Evolutionary conservation across 345 rosid species (phyloP).

Genomic region (Rhizophora apiculata): DNA sequence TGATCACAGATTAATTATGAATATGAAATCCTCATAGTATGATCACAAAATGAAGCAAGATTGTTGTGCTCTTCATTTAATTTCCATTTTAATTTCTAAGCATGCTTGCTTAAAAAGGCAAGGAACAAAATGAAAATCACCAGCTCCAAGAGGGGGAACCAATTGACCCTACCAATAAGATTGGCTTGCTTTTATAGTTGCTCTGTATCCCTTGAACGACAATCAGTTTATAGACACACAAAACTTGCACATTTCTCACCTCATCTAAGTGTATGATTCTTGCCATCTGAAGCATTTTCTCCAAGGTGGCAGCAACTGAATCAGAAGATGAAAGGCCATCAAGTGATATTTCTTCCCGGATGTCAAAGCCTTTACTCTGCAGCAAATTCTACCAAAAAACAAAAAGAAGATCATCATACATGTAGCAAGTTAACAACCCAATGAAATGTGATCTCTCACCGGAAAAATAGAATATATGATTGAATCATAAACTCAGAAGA

Average conservation of each 20-base stretch:
- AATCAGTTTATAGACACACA: no score
- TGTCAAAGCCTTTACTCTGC: constrained; percentile 44
- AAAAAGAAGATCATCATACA: constrained; percentile 1
- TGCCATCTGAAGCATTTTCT: constrained; percentile 51
- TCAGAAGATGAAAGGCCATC: constrained; percentile 32
- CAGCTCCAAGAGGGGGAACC: no score
- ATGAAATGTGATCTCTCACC: background rate
- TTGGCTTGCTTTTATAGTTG: constrained; percentile 1
- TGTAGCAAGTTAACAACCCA: constrained; percentile 1
- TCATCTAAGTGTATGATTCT: constrained; percentile 68
- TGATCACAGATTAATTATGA: background rate
- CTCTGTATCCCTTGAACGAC: constrained; percentile 2
- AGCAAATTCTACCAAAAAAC: constrained; percentile 50
- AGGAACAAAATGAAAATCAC: no score
- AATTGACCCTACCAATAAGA: background rate
- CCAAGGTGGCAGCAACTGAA: constrained; percentile 32
- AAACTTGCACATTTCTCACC: constrained; percentile 35
- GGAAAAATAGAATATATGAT: background rate
- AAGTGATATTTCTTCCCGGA: constrained; percentile 42
- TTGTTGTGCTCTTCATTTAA: no score
- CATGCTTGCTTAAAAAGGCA: background rate
- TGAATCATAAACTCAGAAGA: background rate
- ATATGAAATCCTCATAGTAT: background rate
- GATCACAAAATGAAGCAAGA: background rate
- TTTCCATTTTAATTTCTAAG: no score